Base-by-base conservation (phyloP, 257 asterid species). In the Osmanthus fragrans region DNA sequence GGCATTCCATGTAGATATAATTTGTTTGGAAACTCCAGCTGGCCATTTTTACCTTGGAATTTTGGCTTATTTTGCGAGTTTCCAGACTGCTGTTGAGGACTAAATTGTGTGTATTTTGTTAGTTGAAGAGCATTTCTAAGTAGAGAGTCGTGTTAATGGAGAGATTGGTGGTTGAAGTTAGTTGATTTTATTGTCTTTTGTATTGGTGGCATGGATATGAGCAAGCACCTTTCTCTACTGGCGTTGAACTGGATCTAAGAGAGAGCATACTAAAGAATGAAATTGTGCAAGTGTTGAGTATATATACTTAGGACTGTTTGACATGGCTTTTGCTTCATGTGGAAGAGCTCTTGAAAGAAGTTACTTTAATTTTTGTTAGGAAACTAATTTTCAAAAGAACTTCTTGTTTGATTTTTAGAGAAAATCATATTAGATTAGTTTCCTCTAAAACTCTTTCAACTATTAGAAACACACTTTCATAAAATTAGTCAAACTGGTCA, bases 1-100 rank as follows among this genome's bases (percentile, higher is more conserved):
- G 77, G 74, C 70, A 71, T 74, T 72, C 75, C 67, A 25, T 80
- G 83, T 85, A 80, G 86, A 80, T 82, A 85, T 75, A 75, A 36
- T 69, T 71, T 63, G 45, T 76, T 77, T 71, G 30, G 42, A 74
- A 60, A 39, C 77, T 73, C 9, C 56, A 60, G 76, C 23, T 45
- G 68, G 77, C 72, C 40, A 63, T 56, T 56, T 56, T 56, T 56
- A 21, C 30, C 30, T 18, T 75, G 67, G 5, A 25, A 70, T 54
- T 19, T 77, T 68, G 75, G 70, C 64, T 32, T 73, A 71, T 74
- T 60, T 68, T 76, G 54, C 12, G 13, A 25, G 34, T 11, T 63
- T 63, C 13, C 66, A 58, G 66, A 58, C 66, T 58, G 13, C 66
- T 21, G 8, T 58, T 23, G 30, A 58, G 66, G 66, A 58, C 66